Evolutionary conservation across 2,329 filamentous ascomycete genomes (phyloP), one percentile per base, ranked within the genome.

Genomic region (Anisogramma anomala): DNA sequence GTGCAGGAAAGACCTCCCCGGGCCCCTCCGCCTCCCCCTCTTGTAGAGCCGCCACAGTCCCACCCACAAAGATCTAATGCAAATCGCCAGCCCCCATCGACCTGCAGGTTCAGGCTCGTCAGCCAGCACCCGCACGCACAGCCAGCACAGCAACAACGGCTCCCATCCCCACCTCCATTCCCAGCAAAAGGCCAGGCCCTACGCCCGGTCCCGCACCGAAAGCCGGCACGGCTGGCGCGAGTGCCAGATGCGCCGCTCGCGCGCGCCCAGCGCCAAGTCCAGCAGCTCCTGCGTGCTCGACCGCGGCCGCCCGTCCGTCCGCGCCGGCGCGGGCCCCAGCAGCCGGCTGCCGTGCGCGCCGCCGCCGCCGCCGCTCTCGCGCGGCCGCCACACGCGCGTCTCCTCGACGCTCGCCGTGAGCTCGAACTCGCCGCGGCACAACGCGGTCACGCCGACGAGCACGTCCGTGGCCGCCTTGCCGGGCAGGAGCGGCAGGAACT

Each of bases 371-470:
- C 56, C 31, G 48, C 50, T 46, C 50, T 54, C 22, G 33, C 41
- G 35, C n/a, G 64, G 50, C 18, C 49, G 52, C 63, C 63, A 70
- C 6, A 84, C 55, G 46, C 71, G 69, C 3, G 83, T 76, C 65
- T 95, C 88, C 61, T 95, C 88, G 0, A 94, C 77, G 10, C 75
- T 81, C 4, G 80, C 86, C 18, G 75, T 76, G 17, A 94, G 69
- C 59, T 94, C 87, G 57, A 89, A 94, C 49, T 84, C 77, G 13
- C 88, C 88, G 33, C 78, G 72, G 50, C 82, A 87, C 25, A 94
- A 71, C 23, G 81, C 73, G 31, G 84, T 84, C 32, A 88, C 69
- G 4, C 83, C 83, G 3, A 93, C 61, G 1, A 70, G 67, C 17
- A 84, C 67, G 46, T 79, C 72, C 0, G 69, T 67, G n/a, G 62